Evolutionary conservation across 257 asterid genomes (phyloP).

Genomic region (Ballota nigra): DNA sequence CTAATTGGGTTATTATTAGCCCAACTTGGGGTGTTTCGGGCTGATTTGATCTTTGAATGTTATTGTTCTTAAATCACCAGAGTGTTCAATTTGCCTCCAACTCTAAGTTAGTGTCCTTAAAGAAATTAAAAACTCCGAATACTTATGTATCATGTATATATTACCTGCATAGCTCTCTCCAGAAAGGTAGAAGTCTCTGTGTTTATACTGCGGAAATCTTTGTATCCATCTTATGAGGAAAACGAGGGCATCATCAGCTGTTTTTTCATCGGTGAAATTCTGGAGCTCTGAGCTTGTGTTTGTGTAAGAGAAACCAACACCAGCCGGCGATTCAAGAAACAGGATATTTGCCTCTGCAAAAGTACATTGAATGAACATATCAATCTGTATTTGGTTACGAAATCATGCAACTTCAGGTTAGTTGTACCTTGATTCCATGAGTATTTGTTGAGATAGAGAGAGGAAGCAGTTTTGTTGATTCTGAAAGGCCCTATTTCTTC

Average conservation of each 20-base stretch:
- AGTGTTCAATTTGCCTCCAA: no score
- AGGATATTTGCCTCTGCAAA: constrained; percentile 71
- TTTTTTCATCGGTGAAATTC: constrained; percentile 65
- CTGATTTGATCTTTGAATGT: no score
- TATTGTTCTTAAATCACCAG: no score
- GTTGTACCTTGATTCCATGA: constrained; percentile 40
- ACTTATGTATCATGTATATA: no score
- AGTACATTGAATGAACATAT: no score
- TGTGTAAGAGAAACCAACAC: constrained; percentile 85
- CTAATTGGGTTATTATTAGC: no score
- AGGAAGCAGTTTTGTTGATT: constrained; percentile 40
- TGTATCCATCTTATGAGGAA: constrained; percentile 69
- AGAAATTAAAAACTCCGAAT: no score
- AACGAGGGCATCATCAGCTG: constrained; percentile 73
- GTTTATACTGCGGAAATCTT: constrained; percentile 66
- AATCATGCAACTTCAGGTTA: no score
- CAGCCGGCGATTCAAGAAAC: constrained; percentile 88
- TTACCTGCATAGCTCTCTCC: constrained; percentile 78
- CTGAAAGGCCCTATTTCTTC: constrained; percentile 49
- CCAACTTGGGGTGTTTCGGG: no score
- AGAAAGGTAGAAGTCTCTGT: constrained; percentile 67
- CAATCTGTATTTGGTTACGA: no score
- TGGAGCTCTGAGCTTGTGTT: constrained; percentile 67
- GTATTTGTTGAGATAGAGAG: constrained; percentile 34
- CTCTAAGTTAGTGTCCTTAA: no score